Evolutionary conservation across 176 grass and related monocot species (phyloP).

Genomic region (Eremochloa ophiuroides): DNA sequence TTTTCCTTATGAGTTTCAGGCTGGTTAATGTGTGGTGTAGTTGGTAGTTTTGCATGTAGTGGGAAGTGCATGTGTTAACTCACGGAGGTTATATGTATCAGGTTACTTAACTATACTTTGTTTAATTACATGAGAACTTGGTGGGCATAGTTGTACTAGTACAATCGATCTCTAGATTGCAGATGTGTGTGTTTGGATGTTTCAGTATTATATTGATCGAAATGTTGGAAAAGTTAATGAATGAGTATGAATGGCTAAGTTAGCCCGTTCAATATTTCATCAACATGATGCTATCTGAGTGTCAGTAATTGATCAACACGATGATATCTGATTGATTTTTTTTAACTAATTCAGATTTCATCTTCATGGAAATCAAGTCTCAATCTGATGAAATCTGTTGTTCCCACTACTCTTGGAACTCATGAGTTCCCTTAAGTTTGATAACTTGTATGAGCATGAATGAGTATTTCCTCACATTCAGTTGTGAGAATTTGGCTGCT

Average conservation of each 20-base stretch:
- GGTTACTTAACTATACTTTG: constrained; percentile 56
- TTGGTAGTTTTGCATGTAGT: constrained; percentile 32
- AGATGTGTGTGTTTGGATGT: neutral
- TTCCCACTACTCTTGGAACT: neutral
- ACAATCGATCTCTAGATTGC: neutral
- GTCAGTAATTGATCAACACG: neutral
- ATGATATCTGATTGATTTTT: no score
- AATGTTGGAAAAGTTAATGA: neutral
- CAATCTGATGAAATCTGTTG: neutral
- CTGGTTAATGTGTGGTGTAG: constrained; percentile 26
- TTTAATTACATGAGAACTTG: constrained; percentile 48
- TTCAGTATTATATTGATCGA: neutral
- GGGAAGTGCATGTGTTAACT: constrained; percentile 20
- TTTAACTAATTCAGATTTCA: neutral
- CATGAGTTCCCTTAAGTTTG: neutral
- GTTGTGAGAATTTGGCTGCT: neutral
- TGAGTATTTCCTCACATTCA: neutral
- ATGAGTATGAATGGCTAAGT: no score
- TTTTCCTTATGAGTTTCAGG: constrained; percentile 1
- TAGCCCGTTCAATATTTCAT: no score
- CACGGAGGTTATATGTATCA: constrained; percentile 44
- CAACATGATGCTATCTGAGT: neutral
- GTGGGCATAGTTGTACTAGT: neutral
- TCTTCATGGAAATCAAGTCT: neutral
- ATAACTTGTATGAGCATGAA: neutral